Evolutionary conservation across 441 rosid genomes (phyloP).

Genomic region (Omphalea diandra): DNA sequence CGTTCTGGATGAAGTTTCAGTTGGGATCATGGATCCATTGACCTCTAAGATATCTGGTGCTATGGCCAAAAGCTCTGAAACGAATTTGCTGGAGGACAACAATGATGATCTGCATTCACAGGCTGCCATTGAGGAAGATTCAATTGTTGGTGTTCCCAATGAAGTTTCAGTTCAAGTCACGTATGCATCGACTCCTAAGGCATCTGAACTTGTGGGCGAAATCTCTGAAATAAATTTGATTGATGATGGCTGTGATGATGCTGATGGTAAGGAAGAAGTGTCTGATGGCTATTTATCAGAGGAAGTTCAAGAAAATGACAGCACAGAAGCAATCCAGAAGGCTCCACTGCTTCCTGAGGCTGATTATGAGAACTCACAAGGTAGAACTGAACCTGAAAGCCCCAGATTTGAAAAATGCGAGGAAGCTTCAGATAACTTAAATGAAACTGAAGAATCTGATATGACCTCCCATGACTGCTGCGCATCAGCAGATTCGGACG

Average conservation of each 20-base stretch:
- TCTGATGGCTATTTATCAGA: background rate
- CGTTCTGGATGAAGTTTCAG: no score
- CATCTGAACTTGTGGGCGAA: no score
- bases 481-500: constrained; percentile 7
- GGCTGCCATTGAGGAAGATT: background rate
- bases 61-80: constrained; percentile 8
- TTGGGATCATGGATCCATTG: constrained; percentile 1
- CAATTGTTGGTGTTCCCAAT: background rate
- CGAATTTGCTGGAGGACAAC: background rate
- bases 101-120: background rate
- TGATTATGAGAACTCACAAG: background rate
- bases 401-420: background rate
- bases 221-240: no score
- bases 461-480: no score
- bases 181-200: no score
- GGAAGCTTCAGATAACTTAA: background rate
- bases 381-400: background rate
- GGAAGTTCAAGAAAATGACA: constrained; percentile 1
- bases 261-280: background rate
- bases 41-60: background rate
- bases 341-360: background rate
- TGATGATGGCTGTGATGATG: no score
- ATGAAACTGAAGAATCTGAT: no score
- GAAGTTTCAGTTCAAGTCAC: background rate
- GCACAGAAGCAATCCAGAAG: background rate